Base-by-base conservation (phyloP, 148 eudicot genomes). In the Rhododendron simsii region DNA sequence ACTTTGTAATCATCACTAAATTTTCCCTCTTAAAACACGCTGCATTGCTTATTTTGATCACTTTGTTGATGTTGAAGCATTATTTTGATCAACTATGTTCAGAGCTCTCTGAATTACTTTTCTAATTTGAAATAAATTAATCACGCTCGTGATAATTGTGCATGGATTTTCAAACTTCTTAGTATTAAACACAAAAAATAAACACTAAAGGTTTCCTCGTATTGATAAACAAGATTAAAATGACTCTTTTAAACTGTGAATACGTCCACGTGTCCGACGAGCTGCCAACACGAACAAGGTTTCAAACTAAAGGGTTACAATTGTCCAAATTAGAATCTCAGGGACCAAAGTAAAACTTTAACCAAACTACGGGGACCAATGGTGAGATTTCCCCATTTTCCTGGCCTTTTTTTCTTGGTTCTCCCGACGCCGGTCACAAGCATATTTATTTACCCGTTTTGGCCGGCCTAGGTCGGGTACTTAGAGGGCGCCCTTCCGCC, bases 391-490 rank as follows among this genome's bases (percentile, higher is more conserved):
- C 7, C 76, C 76, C 39, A 26, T 28, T 71, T 13, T 71, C 76
- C 39, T 71, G 76, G 18, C 18, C 21, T 37, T 28, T 23, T 81
- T 13, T 15, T 35, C 1, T 48, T 78, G 41, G 23, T 28, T 26
- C 39, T 50, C 35, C 33, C 6, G 48, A 18, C 71, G 71, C 80
- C 78, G 86, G 74, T 50, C 86, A 41, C 80, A 53, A 65, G 79
- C 47, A n/a, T 10, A 26, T 67, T 28, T 71, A 28, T 44, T 80
- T 80, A 39, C 73, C 48, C 84, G 80, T 30, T 71, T 76, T 7
- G 21, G 86, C 84, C 86, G 86, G 86, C 89, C 67, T 20, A 41
- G 41, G 84, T 84, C 79, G 71, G 86, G 73, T 51, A 77, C 41
- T 53, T 39, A 87, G 57, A 83, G 79, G 80, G 37, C 51, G 78